Conservation (phyloP, 257 asterid species). For the Solanum pennellii region DNA sequence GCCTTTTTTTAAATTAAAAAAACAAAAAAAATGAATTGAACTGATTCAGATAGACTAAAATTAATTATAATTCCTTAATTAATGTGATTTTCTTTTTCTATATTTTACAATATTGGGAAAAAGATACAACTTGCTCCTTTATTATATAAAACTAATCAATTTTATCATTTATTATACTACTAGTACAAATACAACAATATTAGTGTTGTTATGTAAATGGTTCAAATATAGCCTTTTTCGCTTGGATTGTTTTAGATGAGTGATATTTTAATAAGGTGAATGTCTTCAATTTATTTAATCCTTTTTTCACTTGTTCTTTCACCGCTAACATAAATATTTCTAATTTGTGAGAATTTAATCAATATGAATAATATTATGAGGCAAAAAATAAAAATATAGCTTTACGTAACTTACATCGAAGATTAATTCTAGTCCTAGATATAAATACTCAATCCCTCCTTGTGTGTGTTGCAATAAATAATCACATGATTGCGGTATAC, state of each 20-base stretch:
- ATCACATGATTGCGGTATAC: background rate
- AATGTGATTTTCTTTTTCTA: background rate
- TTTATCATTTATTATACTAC: background rate
- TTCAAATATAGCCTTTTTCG: background rate
- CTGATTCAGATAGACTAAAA: background rate
- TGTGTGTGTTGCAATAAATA: background rate
- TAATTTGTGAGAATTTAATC: background rate
- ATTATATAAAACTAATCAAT: background rate
- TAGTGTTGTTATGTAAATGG: background rate
- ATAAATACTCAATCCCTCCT: background rate
- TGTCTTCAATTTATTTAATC: rapidly evolving
- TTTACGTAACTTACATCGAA: background rate
- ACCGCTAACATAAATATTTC: background rate
- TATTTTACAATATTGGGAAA: background rate
- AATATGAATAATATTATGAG: background rate
- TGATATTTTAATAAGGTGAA: background rate
- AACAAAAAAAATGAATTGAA: background rate
- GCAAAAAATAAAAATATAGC: background rate
- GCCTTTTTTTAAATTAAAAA: background rate
- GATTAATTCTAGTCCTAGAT: background rate
- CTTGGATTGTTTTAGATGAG: background rate
- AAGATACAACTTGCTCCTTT: background rate
- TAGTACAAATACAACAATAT: background rate
- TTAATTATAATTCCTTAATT: background rate
- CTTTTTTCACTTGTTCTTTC: background rate